phyloP scores from a whole-genome alignment of 2,329 filamentous ascomycete species.

The Penicillium sp. region DNA sequence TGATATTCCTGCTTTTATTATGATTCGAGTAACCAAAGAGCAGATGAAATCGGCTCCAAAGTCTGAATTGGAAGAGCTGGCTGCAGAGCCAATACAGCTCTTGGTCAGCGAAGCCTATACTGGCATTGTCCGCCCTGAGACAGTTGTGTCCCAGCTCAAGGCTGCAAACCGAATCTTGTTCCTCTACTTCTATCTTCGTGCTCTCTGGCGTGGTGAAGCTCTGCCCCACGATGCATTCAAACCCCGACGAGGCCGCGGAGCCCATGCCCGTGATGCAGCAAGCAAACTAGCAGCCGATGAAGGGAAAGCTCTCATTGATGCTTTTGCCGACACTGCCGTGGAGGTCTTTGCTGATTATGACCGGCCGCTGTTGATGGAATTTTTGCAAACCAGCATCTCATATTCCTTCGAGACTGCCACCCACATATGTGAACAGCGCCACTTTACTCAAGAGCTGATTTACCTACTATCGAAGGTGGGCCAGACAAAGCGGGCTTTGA shows the following conservation, averaged over 20 bases:
- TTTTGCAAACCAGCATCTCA: constrained; percentile 80
- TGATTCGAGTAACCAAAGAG: constrained; percentile 79
- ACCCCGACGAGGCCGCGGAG: constrained; percentile 44
- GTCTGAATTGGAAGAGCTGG: constrained; percentile 77
- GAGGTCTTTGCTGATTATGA: constrained; percentile 86
- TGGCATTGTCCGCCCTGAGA: constrained; percentile 77
- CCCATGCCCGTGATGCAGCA: constrained; percentile 48
- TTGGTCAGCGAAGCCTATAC: constrained; percentile 91
- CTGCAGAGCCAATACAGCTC: constrained; percentile 80
- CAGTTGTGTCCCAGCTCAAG: constrained; percentile 79
- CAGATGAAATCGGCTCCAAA: constrained; percentile 69
- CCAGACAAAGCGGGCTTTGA: constrained; percentile 87
- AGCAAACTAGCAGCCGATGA: constrained; percentile 60
- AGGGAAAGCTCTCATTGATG: constrained; percentile 75
- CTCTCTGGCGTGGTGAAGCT: constrained; percentile 79
- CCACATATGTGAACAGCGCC: constrained; percentile 76
- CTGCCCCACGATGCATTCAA: constrained; percentile 50
- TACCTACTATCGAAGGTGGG: constrained; percentile 95
- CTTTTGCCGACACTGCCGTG: constrained; percentile 85
- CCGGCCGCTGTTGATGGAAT: constrained; percentile 79
- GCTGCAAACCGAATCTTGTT: constrained; percentile 72
- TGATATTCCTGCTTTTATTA: constrained; percentile 87
- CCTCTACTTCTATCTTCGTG: constrained; percentile 88
- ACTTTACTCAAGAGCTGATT: constrained; percentile 91
- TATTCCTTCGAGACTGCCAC: constrained; percentile 81